These are phyloP conservation scores for Aspergillus kassunensis DNA, from an alignment of 495 filamentous ascomycete genomes.

Conservation along the genomic window DNA sequence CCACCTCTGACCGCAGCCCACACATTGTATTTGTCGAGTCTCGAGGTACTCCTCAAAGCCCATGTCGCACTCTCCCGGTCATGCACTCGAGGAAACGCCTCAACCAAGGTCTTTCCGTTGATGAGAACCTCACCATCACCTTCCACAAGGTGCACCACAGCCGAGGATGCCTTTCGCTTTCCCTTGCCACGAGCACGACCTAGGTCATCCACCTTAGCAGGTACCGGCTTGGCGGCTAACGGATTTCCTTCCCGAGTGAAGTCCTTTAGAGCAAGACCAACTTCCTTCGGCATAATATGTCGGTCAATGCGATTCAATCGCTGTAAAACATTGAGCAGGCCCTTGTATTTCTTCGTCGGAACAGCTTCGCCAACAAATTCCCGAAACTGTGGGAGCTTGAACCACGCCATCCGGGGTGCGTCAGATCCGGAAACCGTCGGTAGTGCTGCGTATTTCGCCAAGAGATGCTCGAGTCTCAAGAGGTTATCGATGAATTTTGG, in stretches of 20 bases:
- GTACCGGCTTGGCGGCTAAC: slow-evolving; percentile 54
- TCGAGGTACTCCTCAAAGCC: slow-evolving; percentile 76
- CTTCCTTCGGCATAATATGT: slow-evolving; percentile 64
- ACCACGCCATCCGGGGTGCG: slow-evolving; percentile 79
- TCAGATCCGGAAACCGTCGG: slow-evolving; percentile 60
- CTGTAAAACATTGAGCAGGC: slow-evolving; percentile 69
- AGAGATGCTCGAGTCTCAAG: slow-evolving; percentile 65
- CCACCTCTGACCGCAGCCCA: slow-evolving; percentile 81
- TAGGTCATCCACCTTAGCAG: slow-evolving; percentile 59
- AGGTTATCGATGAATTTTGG: slow-evolving; percentile 83
- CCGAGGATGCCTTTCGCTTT: slow-evolving; percentile 78
- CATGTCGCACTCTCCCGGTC: slow-evolving; percentile 93
- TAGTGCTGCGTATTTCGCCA: slow-evolving; percentile 65
- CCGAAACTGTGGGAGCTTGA: slow-evolving; percentile 71
- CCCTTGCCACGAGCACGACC: slow-evolving; percentile 76
- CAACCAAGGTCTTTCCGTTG: slow-evolving; percentile 77
- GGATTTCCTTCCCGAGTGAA: slow-evolving; percentile 77
- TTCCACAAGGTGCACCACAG: slow-evolving; percentile 82
- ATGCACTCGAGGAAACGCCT: slow-evolving; percentile 81
- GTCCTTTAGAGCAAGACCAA: slow-evolving; percentile 55
- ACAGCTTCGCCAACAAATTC: slow-evolving; percentile 70
- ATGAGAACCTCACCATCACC: slow-evolving; percentile 84
- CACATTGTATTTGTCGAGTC: slow-evolving; percentile 95
- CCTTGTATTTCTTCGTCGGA: slow-evolving; percentile 72
- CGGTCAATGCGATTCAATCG: slow-evolving; percentile 84